Percentiles rank a stretch among this genome's conserved stretches.
Conservation (phyloP, 2,329 filamentous ascomycete species). For the Aspergillus aculeatinus region DNA sequence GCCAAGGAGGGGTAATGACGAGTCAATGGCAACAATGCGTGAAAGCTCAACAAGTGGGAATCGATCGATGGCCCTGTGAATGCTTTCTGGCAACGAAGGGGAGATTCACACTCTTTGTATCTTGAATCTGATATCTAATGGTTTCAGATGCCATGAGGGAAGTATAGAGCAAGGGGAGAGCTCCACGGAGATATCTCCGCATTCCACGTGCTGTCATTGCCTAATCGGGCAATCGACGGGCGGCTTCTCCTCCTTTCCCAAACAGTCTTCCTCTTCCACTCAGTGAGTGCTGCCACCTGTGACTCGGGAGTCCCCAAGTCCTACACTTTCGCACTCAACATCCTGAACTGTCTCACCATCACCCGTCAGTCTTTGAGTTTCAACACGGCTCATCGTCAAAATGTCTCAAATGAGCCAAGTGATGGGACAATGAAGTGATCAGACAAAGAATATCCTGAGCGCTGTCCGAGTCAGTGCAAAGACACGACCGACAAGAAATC, state of each 20-base stretch:
- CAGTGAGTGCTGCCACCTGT: too few species aligned
- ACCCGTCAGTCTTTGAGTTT: neutral
- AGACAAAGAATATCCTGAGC: neutral
- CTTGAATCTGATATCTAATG: neutral
- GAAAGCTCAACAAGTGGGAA: neutral
- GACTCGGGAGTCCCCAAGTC: neutral
- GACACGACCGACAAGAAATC: neutral
- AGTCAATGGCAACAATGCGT: neutral
- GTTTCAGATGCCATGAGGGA: neutral
- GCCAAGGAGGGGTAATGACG: neutral
- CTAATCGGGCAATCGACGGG: constrained; percentile 5
- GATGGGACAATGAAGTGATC: neutral
- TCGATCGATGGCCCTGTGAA: neutral
- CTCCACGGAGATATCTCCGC: constrained; percentile 11
- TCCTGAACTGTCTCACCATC: neutral
- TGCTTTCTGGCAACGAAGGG: neutral
- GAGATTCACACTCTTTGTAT: neutral
- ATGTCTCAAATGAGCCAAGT: neutral
- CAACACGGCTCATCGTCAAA: neutral
- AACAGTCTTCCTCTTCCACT: neutral
- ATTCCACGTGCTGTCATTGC: constrained; percentile 12
- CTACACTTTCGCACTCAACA: neutral
- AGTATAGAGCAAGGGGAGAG: neutral
- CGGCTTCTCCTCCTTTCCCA: constrained; percentile 10
- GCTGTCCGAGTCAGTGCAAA: neutral